Conservation (phyloP, 805 yeast species). For the Debaryomyces hansenii region DNA sequence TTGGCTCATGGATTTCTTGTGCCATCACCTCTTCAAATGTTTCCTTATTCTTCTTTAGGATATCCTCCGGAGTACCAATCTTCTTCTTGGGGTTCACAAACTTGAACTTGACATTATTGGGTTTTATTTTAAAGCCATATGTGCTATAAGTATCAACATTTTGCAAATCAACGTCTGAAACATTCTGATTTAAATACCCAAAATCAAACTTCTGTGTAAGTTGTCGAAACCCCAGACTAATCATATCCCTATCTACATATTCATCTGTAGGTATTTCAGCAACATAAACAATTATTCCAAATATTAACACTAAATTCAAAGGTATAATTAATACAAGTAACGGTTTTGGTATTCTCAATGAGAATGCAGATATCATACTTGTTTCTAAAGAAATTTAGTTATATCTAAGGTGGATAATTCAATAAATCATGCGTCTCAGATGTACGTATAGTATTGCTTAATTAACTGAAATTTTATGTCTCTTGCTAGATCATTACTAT, state of each 20-base stretch:
- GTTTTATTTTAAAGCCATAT: conserved; percentile 18
- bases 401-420: no score
- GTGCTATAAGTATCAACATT: neutral
- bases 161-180: conserved; percentile 1
- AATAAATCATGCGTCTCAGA: no score
- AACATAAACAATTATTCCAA: conserved; percentile 9
- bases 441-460: no score
- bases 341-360: conserved; percentile 11
- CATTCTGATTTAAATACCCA: conserved; percentile 5
- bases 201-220: conserved; percentile 12
- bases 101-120: conserved; percentile 32
- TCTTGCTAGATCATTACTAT: no score
- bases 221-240: conserved; percentile 7
- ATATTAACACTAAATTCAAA: conserved; percentile 10
- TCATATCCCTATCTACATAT: conserved; percentile 1
- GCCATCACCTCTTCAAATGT: conserved; percentile 36
- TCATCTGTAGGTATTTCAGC: conserved; percentile 1
- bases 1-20: conserved; percentile 49
- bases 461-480: no score
- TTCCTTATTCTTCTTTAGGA: conserved; percentile 38
- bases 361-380: conserved; percentile 18
- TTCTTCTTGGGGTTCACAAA: conserved; percentile 28
- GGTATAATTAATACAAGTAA: conserved; percentile 8
- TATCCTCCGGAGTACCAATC: conserved; percentile 27
- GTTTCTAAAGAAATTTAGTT: neutral